phyloP scores from a whole-genome alignment of 1,284 basidiomycete species.

The Ustilago hordei region DNA sequence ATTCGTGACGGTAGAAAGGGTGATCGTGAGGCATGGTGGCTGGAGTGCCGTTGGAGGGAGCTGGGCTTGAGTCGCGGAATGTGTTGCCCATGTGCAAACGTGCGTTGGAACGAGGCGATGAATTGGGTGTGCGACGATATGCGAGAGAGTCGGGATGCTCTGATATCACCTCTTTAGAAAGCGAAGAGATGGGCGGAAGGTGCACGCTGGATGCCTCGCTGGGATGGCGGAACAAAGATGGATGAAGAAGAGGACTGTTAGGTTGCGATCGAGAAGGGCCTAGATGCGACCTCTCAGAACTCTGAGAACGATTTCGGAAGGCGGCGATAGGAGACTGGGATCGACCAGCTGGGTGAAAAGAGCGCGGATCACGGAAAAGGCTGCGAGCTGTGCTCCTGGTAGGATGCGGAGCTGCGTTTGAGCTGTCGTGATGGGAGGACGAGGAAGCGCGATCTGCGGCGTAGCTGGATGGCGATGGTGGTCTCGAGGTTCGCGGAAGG shows the following conservation, averaged over 20 bases:
- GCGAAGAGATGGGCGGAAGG: slow-evolving; percentile 48
- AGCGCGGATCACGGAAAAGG: slow-evolving; percentile 45
- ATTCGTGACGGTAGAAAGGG: slow-evolving; percentile 32
- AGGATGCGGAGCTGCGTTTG: slow-evolving; percentile 12
- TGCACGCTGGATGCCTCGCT: slow-evolving; percentile 32
- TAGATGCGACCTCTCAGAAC: slow-evolving; percentile 42
- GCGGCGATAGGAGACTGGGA: slow-evolving; percentile 50
- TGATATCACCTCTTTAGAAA: slow-evolving; percentile 38
- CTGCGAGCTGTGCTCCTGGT: slow-evolving; percentile 48
- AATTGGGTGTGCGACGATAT: slow-evolving; percentile 38
- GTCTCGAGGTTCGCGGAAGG: slow-evolving; percentile 32
- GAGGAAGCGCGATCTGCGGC: slow-evolving; percentile 31
- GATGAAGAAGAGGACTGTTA: slow-evolving; percentile 41
- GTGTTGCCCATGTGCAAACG: slow-evolving; percentile 51
- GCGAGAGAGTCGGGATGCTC: slow-evolving; percentile 34
- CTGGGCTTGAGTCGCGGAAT: slow-evolving; percentile 45
- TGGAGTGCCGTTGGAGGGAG: slow-evolving; percentile 38
- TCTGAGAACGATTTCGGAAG: slow-evolving; percentile 43
- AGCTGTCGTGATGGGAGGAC: slow-evolving; percentile 27
- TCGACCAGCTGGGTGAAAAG: slow-evolving; percentile 42
- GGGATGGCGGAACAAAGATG: slow-evolving; percentile 39
- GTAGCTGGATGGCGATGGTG: slow-evolving; percentile 33
- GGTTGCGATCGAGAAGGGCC: slow-evolving; percentile 48
- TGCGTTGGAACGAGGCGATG: slow-evolving; percentile 35
- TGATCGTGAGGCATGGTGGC: slow-evolving; percentile 43